These are phyloP conservation scores for Brassica carinata DNA, from an alignment of 345 rosid genomes.

Conservation along the genomic window DNA sequence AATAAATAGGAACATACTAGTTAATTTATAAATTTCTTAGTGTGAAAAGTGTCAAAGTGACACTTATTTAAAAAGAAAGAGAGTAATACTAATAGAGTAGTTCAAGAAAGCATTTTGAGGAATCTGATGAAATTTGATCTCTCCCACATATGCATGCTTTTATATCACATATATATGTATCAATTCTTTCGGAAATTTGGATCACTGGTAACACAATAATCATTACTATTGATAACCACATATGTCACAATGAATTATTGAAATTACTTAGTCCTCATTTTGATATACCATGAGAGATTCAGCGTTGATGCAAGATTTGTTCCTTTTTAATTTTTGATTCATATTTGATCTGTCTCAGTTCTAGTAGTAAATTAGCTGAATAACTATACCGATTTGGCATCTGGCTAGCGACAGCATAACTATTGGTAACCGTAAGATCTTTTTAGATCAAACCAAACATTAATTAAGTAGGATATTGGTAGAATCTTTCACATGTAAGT, in stretches of 20 bases:
- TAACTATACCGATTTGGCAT: conserved; percentile 15
- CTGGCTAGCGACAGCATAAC: conserved; percentile 18
- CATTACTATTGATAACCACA: conserved; percentile 9
- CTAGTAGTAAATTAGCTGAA: neutral
- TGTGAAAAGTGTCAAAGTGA: too few relatives aligned
- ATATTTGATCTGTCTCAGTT: neutral
- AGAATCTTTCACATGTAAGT: conserved; percentile 23
- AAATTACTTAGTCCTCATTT: neutral
- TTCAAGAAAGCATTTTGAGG: neutral
- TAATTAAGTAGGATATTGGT: conserved; percentile 10
- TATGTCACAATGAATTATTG: conserved; percentile 14
- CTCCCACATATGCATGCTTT: neutral
- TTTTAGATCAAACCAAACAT: conserved; percentile 19
- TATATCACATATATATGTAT: neutral
- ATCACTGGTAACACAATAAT: neutral
- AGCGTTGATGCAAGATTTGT: neutral
- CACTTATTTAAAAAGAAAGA: too few relatives aligned
- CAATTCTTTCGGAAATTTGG: neutral
- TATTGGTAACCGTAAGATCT: conserved; percentile 20
- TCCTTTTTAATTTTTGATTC: neutral
- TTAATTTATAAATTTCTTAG: too few relatives aligned
- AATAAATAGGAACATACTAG: too few relatives aligned
- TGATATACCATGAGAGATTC: neutral
- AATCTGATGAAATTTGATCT: neutral
- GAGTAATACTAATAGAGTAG: neutral